Conservation (phyloP, 495 filamentous ascomycete genomes). For the Podospora bellae-mahoneyi region DNA sequence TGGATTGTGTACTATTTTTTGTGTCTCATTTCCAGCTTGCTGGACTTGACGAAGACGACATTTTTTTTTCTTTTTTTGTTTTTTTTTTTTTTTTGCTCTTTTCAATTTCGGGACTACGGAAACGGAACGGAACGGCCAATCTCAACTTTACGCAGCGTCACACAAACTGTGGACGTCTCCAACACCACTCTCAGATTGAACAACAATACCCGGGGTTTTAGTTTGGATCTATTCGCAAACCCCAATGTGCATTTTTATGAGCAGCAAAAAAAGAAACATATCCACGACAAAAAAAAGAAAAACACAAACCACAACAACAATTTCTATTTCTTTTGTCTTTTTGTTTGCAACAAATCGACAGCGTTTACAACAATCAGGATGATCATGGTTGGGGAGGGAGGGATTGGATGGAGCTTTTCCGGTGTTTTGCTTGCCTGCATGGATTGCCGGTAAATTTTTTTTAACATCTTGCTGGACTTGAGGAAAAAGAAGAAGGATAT, state of each 20-base stretch:
- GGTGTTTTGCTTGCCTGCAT: not conserved
- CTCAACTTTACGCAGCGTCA: slow-evolving; percentile 15
- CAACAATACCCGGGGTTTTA: slow-evolving; percentile 2
- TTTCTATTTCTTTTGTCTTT: slow-evolving; percentile 1
- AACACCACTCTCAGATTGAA: slow-evolving; percentile 29
- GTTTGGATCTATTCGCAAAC: not conserved
- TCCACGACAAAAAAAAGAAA: not conserved
- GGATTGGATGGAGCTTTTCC: not conserved
- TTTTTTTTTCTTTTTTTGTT: not conserved
- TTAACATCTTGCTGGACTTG: not conserved
- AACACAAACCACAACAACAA: slow-evolving; percentile 2
- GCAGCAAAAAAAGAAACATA: not conserved
- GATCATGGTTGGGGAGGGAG: not conserved
- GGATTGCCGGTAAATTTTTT: not conserved
- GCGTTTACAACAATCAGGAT: not conserved
- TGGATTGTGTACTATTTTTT: slow-evolving; percentile 23
- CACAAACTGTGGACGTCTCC: not conserved
- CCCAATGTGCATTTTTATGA: not conserved
- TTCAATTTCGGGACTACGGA: slow-evolving; percentile 13
- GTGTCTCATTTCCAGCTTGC: slow-evolving; percentile 19
- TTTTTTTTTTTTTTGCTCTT: slow-evolving; percentile 4
- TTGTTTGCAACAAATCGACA: slow-evolving; percentile 11
- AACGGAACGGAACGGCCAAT: slow-evolving; percentile 13
- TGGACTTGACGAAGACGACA: slow-evolving; percentile 8
- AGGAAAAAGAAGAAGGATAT: not conserved